Base-by-base conservation (phyloP, 1,284 basidiomycete genomes). In the Austroboletus novae-zelandiae region DNA sequence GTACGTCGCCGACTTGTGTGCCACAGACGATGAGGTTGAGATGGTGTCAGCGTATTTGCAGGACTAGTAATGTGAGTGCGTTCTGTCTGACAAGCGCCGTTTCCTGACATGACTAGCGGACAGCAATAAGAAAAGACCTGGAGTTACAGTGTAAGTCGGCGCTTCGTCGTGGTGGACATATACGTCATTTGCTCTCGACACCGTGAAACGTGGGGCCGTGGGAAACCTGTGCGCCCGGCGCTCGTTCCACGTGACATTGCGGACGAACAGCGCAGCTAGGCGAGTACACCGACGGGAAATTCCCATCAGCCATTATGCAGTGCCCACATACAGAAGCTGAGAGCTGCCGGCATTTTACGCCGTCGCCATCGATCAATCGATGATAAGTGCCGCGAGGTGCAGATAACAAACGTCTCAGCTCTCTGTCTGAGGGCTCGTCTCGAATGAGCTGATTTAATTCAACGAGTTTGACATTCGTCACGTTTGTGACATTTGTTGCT, bases 201-300 rank as follows among this genome's bases (percentile, higher is more conserved):
- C 69, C 71, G 80, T 61, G 66, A 73, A 84, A 83, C 82, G 81
- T 81, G 81, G 77, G 67, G 68, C 59, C 72, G 77, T 75, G 77
- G 68, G 18, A 75, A 74, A 71, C 56, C 40, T 20, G 48, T 49
- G 50, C 47, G 51, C n/a, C 25, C n/a, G 48, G 50, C 61, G 64
- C 50, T 48, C 45, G 27, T 29, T 40, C 46, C 61, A 58, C 61
- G 54, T 61, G 57, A 42, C 45, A 13, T 25, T 15, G 48, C 27
- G 36, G 34, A n/a, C 41, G 31, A 34, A 52, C 49, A 39, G 42
- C 39, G 55, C 42, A n/a, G 37, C 29, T 40, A 31, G 20, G 48
- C 32, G 39, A 27, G 25, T 8, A 34, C 44, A 20, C 36, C 17
- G 18, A 13, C 25, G 11, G 29, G 31, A 34, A 8, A 3, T 58